Percentiles rank a stretch among this genome's conserved stretches.
Evolutionary conservation across 2,329 filamentous ascomycete genomes (phyloP).

Genomic region (Zymoseptoria tritici): DNA sequence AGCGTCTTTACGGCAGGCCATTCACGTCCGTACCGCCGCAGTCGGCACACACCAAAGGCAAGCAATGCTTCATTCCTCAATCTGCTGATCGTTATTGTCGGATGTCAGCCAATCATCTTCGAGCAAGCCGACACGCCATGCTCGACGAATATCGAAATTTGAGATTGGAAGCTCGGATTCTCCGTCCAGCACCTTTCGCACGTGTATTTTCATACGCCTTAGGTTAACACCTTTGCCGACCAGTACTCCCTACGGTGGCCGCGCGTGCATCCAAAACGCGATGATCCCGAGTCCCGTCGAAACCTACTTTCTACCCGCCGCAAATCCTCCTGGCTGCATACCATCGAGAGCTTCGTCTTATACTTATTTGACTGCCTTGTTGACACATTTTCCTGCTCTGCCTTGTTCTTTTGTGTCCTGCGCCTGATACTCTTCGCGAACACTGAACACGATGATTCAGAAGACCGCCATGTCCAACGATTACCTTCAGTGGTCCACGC

Average conservation of each 20-base stretch:
- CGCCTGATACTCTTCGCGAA: not conserved
- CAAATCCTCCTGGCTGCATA: not conserved
- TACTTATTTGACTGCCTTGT: not conserved
- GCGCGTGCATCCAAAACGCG: not conserved
- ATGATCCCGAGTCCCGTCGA: not conserved
- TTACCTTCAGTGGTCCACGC: conserved; percentile 22
- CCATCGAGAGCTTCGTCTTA: not conserved
- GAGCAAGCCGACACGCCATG: conserved; percentile 4
- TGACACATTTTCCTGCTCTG: not conserved
- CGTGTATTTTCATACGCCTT: not conserved
- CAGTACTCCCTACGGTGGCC: not conserved
- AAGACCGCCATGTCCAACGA: conserved; percentile 10
- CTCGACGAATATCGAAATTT: not conserved
- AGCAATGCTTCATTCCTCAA: not conserved
- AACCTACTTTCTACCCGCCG: not conserved
- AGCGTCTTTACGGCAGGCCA: not conserved
- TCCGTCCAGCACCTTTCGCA: not conserved
- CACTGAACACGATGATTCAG: not conserved
- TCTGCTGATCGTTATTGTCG: conserved; percentile 8
- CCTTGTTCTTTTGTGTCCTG: not conserved
- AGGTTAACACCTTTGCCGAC: too few relatives aligned
- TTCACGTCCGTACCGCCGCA: too few relatives aligned
- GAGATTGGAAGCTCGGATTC: not conserved
- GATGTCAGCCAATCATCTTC: conserved; percentile 3
- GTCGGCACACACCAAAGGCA: not conserved